These are phyloP conservation scores for Kalmusia sp. DNA, from an alignment of 2,329 filamentous ascomycete genomes.

Conservation along the genomic window DNA sequence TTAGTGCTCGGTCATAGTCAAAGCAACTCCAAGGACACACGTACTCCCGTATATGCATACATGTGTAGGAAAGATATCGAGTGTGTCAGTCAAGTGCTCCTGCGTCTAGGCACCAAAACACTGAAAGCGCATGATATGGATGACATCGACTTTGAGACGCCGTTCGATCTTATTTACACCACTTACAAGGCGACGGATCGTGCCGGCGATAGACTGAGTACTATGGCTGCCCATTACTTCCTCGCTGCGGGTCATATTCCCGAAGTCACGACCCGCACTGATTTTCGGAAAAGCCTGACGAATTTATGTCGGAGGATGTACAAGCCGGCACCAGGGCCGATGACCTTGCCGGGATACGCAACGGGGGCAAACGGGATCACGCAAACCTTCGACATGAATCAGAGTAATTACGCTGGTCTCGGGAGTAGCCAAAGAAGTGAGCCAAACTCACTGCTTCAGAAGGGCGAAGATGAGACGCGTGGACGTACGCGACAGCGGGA, in stretches of 20 bases:
- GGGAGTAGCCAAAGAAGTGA: too few relatives aligned
- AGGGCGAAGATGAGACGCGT: too few relatives aligned
- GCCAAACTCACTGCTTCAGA: too few relatives aligned
- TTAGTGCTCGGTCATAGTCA: background rate
- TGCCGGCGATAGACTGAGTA: background rate
- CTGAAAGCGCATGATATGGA: background rate
- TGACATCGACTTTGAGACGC: background rate
- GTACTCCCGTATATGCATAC: constrained; percentile 4
- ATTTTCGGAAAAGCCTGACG: background rate
- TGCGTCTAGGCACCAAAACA: background rate
- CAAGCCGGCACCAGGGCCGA: background rate
- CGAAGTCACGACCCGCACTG: background rate
- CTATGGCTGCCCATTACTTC: constrained; percentile 6
- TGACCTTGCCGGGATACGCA: background rate
- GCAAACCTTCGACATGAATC: too few relatives aligned
- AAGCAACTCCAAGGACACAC: background rate
- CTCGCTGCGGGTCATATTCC: constrained; percentile 3
- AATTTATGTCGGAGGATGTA: background rate
- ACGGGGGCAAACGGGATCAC: too few relatives aligned
- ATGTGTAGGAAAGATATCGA: constrained; percentile 5
- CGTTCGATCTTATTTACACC: constrained; percentile 5
- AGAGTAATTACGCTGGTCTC: too few relatives aligned
- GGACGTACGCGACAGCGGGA: too few relatives aligned
- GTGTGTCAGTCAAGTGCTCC: background rate
- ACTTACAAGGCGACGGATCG: background rate